Evolutionary conservation across 2,329 filamentous ascomycete species (phyloP).

Genomic region (Thelonectria discophora): DNA sequence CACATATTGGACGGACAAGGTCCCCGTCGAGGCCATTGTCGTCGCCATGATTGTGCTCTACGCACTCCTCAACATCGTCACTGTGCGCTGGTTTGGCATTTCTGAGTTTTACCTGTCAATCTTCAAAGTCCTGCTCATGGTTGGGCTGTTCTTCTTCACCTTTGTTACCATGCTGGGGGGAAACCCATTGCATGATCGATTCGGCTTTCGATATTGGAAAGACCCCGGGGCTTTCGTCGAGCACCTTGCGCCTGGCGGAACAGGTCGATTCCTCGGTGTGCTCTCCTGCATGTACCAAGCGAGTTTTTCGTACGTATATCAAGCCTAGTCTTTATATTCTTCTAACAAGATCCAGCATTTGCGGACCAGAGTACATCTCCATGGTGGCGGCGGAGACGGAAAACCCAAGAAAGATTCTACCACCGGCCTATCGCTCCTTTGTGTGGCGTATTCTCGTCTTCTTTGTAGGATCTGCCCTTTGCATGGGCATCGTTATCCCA

Average conservation of each 20-base stretch:
- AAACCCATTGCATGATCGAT: conserved; percentile 8
- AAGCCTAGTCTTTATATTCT: not conserved
- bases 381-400: conserved; percentile 21
- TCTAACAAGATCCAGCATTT: conserved; percentile 7
- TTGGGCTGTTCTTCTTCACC: conserved; percentile 15
- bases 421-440: conserved; percentile 74
- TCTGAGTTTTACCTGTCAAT: conserved; percentile 15
- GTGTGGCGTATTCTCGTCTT: conserved; percentile 77
- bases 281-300: conserved; percentile 22
- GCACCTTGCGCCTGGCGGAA: not conserved
- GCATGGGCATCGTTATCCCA: conserved; percentile 23
- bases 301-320: conserved; percentile 17
- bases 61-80: conserved; percentile 49
- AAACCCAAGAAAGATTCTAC: conserved; percentile 68
- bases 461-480: conserved; percentile 66
- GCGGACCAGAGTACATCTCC: conserved; percentile 22
- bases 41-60: conserved; percentile 23
- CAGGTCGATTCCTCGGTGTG: conserved; percentile 15
- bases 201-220: conserved; percentile 22
- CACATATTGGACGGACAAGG: conserved; percentile 29
- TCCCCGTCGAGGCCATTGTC: conserved; percentile 41
- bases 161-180: conserved; percentile 14
- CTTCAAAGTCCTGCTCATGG: conserved; percentile 17
- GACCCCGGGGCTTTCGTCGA: conserved; percentile 14
- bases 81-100: conserved; percentile 15